These are phyloP conservation scores for Salvia hispanica DNA, from an alignment of 257 asterid genomes.

Conservation along the genomic window DNA sequence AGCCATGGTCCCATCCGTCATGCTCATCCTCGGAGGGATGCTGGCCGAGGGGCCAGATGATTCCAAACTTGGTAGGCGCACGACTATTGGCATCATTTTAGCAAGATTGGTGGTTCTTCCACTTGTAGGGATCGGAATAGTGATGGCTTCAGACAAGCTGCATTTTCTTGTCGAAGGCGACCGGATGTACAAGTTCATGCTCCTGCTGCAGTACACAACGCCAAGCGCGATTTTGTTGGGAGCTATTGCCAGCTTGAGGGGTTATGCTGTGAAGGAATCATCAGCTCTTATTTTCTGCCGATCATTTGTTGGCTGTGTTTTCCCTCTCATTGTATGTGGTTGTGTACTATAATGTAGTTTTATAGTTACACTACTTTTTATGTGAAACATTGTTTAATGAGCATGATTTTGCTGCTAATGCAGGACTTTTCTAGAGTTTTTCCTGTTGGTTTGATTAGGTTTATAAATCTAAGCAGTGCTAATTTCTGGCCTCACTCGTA, in stretches of 20 bases:
- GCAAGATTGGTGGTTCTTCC: constrained; percentile 47
- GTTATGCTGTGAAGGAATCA: constrained; percentile 49
- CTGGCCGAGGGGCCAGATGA: constrained; percentile 49
- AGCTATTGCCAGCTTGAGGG: constrained; percentile 50
- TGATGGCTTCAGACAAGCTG: constrained; percentile 37
- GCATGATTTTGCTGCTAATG: too few species aligned
- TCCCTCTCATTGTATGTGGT: constrained; percentile 42
- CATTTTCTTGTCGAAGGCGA: constrained; percentile 40
- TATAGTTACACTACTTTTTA: background rate
- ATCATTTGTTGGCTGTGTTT: constrained; percentile 42
- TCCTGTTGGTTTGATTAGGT: too few species aligned
- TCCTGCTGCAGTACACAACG: constrained; percentile 44
- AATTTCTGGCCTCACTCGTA: too few species aligned
- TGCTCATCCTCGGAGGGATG: constrained; percentile 55
- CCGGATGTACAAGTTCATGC: constrained; percentile 43
- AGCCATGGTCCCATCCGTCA: constrained; percentile 49
- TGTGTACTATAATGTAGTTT: constrained; percentile 37
- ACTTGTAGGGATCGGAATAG: constrained; percentile 43
- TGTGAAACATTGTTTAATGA: too few species aligned
- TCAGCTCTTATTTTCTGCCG: constrained; percentile 55
- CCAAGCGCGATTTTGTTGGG: constrained; percentile 52
- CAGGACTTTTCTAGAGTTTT: too few species aligned
- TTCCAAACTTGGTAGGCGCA: constrained; percentile 44
- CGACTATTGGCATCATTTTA: constrained; percentile 43
- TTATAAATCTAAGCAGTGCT: too few species aligned